These are phyloP conservation scores for Striga hermonthica DNA, from an alignment of 305 asterid species.

Conservation along the genomic window DNA sequence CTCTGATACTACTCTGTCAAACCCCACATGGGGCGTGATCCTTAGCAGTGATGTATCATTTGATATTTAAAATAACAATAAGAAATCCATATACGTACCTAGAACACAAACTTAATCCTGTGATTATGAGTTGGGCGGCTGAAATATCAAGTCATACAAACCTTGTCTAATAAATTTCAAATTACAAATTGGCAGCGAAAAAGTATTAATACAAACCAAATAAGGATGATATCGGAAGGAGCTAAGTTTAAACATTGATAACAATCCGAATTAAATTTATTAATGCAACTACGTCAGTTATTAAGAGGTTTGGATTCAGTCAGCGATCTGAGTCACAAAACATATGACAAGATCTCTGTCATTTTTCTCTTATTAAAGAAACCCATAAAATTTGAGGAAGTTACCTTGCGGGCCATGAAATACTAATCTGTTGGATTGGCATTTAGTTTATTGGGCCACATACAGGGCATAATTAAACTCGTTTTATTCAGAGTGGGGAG, in stretches of 20 bases:
- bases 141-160: not conserved
- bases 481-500: not conserved
- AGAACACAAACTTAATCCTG: too few species aligned
- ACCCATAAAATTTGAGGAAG: not conserved
- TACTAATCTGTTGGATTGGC: not conserved
- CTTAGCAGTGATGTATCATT: too few species aligned
- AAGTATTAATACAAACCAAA: not conserved
- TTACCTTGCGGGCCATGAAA: not conserved
- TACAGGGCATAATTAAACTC: not conserved
- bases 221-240: too few species aligned
- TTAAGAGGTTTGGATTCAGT: not conserved
- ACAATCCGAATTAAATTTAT: not conserved
- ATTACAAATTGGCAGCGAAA: not conserved
- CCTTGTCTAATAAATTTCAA: not conserved
- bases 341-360: slow-evolving; percentile 7
- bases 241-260: too few species aligned
- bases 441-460: not conserved
- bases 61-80: too few species aligned
- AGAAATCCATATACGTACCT: too few species aligned
- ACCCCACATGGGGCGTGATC: too few species aligned
- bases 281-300: not conserved
- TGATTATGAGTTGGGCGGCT: too few species aligned
- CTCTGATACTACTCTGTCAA: too few species aligned
- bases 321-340: not conserved
- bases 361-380: not conserved